Percentiles rank a stretch among this genome's conserved stretches.
Conservation (phyloP, 108 stramenopile genomes). For the Stephanodiscus triporus region DNA sequence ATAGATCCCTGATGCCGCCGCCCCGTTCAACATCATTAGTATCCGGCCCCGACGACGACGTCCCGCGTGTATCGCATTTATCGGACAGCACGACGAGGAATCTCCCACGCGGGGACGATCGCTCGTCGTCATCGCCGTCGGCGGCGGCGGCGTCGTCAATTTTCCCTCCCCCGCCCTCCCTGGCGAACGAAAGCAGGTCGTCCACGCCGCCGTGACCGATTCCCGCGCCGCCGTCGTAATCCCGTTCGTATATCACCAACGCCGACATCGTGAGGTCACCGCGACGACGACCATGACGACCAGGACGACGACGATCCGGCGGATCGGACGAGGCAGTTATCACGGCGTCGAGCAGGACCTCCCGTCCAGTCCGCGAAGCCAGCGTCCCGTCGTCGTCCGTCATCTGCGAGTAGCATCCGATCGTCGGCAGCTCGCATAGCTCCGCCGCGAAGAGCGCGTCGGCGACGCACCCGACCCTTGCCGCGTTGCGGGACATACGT, state of each 20-base stretch:
- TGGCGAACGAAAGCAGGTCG: conserved; percentile 42
- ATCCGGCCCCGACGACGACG: not conserved
- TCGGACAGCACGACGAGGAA: conserved; percentile 63
- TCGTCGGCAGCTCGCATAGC: conserved; percentile 75
- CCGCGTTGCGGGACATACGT: conserved; percentile 73
- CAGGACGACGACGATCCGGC: not conserved
- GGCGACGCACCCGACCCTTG: conserved; percentile 66
- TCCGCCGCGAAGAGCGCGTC: conserved; percentile 77
- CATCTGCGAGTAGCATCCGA: not conserved
- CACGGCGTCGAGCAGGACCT: conserved; percentile 53
- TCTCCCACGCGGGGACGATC: conserved; percentile 47
- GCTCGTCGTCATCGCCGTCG: conserved; percentile 4
- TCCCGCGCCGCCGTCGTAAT: conserved; percentile 76
- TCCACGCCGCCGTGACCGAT: conserved; percentile 72
- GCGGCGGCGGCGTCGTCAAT: conserved; percentile 3
- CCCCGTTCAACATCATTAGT: not conserved
- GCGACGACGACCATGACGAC: not conserved
- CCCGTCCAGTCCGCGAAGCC: conserved; percentile 43
- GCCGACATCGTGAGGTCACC: conserved; percentile 47
- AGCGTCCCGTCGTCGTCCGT: conserved; percentile 45
- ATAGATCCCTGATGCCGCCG: conserved; percentile 10
- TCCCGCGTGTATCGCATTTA: not conserved
- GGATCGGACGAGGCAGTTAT: conserved; percentile 9
- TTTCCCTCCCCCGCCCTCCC: conserved; percentile 9
- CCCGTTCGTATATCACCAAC: conserved; percentile 71